phyloP scores from a whole-genome alignment of 2,329 filamentous ascomycete genomes.

The Emergomyces pasteurianus region DNA sequence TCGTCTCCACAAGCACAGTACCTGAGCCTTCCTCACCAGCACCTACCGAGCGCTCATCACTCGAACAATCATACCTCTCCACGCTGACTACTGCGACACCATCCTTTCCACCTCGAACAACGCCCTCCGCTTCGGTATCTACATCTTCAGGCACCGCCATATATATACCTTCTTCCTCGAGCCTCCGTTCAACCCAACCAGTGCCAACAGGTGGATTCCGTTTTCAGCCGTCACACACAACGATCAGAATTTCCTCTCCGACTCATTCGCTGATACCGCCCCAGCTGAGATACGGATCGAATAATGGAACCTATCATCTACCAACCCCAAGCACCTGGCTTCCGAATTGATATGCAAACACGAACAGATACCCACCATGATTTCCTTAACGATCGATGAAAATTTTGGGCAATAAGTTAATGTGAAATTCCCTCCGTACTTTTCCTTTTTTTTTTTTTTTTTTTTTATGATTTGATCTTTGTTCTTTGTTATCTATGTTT shows the following conservation, averaged over 20 bases:
- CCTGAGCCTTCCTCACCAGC: background rate
- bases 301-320: background rate
- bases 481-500: background rate
- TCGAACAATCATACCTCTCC: background rate
- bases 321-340: background rate
- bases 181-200: background rate
- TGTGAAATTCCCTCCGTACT: background rate
- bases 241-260: background rate
- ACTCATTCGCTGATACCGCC: background rate
- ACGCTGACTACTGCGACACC: background rate
- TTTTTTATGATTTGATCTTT: background rate
- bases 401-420: too few species aligned
- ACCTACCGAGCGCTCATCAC: background rate
- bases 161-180: background rate
- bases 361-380: background rate
- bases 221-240: background rate
- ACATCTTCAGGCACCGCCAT: background rate
- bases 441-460: background rate
- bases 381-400: background rate
- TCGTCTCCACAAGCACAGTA: constrained; percentile 7
- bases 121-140: background rate
- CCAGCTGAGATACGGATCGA: background rate
- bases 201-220: background rate
- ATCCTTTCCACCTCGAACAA: background rate
- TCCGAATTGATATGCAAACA: background rate